A percentile compares a stretch with the other conserved stretches of the same genome.
phyloP scores from a whole-genome alignment of 2,329 filamentous ascomycete species.

The Talaromyces piceae region DNA sequence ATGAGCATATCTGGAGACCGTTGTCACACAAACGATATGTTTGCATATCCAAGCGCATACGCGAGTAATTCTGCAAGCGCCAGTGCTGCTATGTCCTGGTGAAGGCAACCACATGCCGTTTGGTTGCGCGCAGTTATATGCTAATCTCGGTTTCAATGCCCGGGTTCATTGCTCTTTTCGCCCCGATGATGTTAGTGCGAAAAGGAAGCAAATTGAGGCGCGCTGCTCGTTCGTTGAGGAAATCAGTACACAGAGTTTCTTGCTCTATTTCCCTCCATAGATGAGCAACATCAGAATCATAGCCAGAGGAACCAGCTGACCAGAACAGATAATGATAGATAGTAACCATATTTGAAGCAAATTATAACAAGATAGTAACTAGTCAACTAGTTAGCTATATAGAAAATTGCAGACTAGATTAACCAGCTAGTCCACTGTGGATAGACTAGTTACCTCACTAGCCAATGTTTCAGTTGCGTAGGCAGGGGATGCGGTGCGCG shows the following conservation, averaged over 20 bases:
- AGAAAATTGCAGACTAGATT: no score
- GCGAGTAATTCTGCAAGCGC: constrained; percentile 42
- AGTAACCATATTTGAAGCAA: no score
- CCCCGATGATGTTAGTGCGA: constrained; percentile 29
- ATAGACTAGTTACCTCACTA: background rate
- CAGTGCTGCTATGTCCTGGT: constrained; percentile 36
- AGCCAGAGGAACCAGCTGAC: background rate
- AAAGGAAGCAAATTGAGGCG: constrained; percentile 29
- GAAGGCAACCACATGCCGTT: constrained; percentile 39
- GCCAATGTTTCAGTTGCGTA: background rate
- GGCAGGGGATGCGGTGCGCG: background rate
- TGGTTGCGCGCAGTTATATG: constrained; percentile 33
- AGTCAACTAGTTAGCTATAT: no score
- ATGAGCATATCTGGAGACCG: constrained; percentile 36
- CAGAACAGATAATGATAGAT: background rate
- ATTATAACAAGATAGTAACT: no score
- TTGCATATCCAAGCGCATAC: constrained; percentile 46
- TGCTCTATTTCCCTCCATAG: no score
- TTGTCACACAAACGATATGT: constrained; percentile 40
- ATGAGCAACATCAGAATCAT: no score
- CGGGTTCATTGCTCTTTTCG: constrained; percentile 32
- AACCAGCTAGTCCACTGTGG: background rate
- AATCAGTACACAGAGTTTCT: no score
- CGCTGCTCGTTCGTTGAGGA: constrained; percentile 17
- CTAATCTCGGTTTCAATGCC: constrained; percentile 31